Evolutionary conservation across 2,329 filamentous ascomycete species (phyloP).

Genomic region (Claviceps quebecensis): DNA sequence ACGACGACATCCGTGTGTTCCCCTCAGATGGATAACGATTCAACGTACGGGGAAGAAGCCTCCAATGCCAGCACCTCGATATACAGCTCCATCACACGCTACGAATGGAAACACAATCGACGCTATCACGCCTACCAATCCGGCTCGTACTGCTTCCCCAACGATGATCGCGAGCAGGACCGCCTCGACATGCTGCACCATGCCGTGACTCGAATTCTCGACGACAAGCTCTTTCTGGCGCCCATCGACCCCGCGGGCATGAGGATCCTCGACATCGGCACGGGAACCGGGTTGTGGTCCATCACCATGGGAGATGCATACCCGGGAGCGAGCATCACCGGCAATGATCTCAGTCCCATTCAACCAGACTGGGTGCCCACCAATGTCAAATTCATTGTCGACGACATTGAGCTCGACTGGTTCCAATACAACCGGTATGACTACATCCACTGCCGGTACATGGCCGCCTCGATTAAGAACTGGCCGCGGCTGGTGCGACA

Average conservation of each 20-base stretch:
- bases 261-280: constrained; percentile 30
- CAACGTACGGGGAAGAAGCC: constrained; percentile 6
- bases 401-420: constrained; percentile 46
- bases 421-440: constrained; percentile 13
- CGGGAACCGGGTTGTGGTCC: constrained; percentile 34
- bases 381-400: constrained; percentile 44
- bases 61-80: constrained; percentile 14
- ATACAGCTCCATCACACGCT: constrained; percentile 20
- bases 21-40: constrained; percentile 7
- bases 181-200: constrained; percentile 26
- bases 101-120: constrained; percentile 25
- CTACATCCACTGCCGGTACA: constrained; percentile 22
- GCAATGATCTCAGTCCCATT: constrained; percentile 28
- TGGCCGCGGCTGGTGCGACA: constrained; percentile 14
- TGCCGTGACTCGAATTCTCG: constrained; percentile 17
- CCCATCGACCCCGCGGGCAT: constrained; percentile 23
- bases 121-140: constrained; percentile 26
- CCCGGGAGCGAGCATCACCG: constrained; percentile 22
- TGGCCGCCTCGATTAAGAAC: constrained; percentile 21
- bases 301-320: constrained; percentile 27
- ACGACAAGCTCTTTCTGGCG: constrained; percentile 21
- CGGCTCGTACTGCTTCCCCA: constrained; percentile 23
- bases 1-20: not conserved
- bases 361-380: constrained; percentile 36
- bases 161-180: constrained; percentile 25